Conservation (phyloP, 2,329 filamentous ascomycete genomes). For the Colletotrichum cordylinicola region DNA sequence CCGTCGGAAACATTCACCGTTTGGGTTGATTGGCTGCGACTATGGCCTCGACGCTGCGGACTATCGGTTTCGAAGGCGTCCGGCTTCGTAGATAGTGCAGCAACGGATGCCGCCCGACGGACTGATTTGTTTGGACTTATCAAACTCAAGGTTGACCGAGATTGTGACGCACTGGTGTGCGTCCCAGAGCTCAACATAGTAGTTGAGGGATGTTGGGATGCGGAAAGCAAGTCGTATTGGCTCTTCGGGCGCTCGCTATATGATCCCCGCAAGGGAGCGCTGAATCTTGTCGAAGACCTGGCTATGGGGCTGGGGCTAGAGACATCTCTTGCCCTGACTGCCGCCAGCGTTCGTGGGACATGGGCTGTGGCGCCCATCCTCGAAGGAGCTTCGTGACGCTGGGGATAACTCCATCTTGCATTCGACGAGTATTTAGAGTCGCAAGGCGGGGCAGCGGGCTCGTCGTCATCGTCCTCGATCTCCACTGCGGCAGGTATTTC, state of each 20-base stretch:
- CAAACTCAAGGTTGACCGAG: background rate
- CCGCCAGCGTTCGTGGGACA: background rate
- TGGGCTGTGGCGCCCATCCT: background rate
- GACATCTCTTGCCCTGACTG: background rate
- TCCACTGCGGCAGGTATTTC: slow-evolving; percentile 10
- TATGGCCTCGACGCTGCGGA: background rate
- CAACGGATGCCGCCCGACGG: background rate
- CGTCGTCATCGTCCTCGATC: slow-evolving; percentile 2
- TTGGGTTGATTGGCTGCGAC: background rate
- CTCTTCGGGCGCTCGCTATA: background rate
- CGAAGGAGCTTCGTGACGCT: background rate
- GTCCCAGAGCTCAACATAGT: background rate
- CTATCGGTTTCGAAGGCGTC: background rate
- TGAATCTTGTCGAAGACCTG: background rate
- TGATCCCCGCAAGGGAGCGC: background rate
- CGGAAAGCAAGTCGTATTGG: background rate
- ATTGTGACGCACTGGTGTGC: background rate
- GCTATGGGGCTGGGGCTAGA: background rate
- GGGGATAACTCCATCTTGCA: background rate
- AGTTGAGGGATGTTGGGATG: background rate
- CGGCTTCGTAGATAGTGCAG: background rate
- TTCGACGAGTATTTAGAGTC: background rate
- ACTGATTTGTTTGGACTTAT: background rate
- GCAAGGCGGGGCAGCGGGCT: background rate
- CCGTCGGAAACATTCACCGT: background rate